A percentile compares a stretch with the other conserved stretches of the same genome.
Conservation (phyloP, 2,329 filamentous ascomycete species). For the Thelonectria discophora region DNA sequence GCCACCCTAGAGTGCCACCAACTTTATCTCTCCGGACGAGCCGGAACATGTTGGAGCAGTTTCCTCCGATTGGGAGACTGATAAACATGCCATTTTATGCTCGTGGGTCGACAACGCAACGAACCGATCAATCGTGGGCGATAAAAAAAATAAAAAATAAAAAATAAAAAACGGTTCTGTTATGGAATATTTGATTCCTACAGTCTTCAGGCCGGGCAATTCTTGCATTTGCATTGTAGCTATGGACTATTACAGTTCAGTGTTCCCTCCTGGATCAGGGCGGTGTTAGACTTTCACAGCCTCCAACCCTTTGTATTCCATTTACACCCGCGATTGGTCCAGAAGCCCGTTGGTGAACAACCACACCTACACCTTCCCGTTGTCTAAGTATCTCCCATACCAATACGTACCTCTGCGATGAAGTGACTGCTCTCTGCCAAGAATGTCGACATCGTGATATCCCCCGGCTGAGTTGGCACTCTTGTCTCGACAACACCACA, state of each 20-base stretch:
- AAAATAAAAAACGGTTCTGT: too few species aligned
- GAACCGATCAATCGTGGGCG: background rate
- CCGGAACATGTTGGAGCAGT: background rate
- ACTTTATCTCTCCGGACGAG: constrained; percentile 4
- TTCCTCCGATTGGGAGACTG: constrained; percentile 2
- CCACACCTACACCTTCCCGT: background rate
- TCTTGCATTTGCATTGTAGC: background rate
- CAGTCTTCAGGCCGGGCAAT: too few species aligned
- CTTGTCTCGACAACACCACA: background rate
- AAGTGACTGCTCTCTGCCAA: background rate
- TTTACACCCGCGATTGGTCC: background rate
- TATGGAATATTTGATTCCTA: too few species aligned
- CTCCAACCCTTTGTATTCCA: background rate
- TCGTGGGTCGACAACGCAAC: background rate
- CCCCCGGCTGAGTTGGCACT: background rate
- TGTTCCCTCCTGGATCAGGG: background rate
- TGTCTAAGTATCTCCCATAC: background rate
- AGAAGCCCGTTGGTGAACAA: background rate
- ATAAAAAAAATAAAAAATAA: background rate
- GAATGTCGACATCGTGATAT: constrained; percentile 6
- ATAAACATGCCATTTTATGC: constrained; percentile 1
- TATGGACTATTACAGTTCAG: background rate
- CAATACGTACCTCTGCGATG: too few species aligned
- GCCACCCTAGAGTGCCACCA: background rate
- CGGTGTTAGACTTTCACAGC: background rate